Base-by-base conservation (phyloP, 768 basidiomycete species). In the Hysterangium stoloniferum region DNA sequence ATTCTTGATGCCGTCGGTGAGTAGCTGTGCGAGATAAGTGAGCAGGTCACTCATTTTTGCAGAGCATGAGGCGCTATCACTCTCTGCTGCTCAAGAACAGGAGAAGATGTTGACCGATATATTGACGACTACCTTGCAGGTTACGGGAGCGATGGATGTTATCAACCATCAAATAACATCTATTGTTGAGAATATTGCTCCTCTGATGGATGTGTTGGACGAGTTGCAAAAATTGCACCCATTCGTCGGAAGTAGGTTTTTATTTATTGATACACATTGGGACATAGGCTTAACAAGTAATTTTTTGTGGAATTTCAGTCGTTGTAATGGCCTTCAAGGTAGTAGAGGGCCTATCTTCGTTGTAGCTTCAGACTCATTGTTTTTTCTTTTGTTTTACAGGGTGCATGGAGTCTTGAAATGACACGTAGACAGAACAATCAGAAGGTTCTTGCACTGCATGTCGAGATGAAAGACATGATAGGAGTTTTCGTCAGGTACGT, bases 401-500 rank as follows among this genome's bases (percentile, higher is more conserved):
- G 22, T 25, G 49, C 37, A 6, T 38, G 36, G 20, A 36, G 20
- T 22, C 35, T 51, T 7, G 49, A 29, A 28, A 29, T 40, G 25
- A 43, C 49, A 17, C 49, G 36, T n/a, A 36, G 36, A 17, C 37
- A 41, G 17, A 51, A 51, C 15, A 40, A 51, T 19, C 8, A 45
- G 19, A 38, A 40, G 24, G 36, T 51, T 7, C 12, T 51, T 6
- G 29, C 34, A 9, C 36, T 51, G 12, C 32, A 51, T 24, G 31
- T 22, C n/a, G 7, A 40, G 28, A 51, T 51, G 49, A 27, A n/a
- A 32, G 36, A 43, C 17, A 51, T 51, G 49, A 40, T 51, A 40
- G 29, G 28, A n/a, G 40, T 31, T 29, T 8, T 25, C n/a, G 8
- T 6, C 40, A 15, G 15, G 49, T 29, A 25, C 11, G 15, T n/a